phyloP scores from a whole-genome alignment of 192 early-diverging fungal species.

The Rhizophagus sp. region DNA sequence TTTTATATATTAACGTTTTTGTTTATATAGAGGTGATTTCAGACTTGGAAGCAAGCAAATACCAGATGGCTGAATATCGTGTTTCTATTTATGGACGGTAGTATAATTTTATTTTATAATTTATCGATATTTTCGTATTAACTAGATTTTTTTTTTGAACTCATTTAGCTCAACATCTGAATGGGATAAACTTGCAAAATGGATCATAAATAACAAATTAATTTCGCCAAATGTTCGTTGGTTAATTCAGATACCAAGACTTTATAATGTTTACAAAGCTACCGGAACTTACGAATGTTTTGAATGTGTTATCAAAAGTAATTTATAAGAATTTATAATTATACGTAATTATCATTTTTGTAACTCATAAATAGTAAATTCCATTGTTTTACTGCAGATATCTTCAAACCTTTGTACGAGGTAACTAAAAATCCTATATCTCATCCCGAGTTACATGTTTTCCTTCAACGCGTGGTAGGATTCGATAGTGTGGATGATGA shows the following conservation, averaged over 20 bases:
- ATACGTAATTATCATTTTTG: not conserved
- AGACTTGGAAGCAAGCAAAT: conserved; percentile 91
- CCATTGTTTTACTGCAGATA: conserved; percentile 45
- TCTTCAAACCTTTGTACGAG: conserved; percentile 90
- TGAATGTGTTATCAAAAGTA: conserved; percentile 75
- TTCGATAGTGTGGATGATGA: conserved; percentile 97
- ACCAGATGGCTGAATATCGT: conserved; percentile 94
- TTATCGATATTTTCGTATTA: not conserved
- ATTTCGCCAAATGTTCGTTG: conserved; percentile 93
- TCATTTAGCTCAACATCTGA: conserved; percentile 46
- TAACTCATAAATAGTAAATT: not conserved
- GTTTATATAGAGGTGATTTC: conserved; percentile 70
- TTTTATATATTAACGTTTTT: not conserved
- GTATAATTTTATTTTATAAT: conserved; percentile 25
- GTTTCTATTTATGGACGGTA: conserved; percentile 92
- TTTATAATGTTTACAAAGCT: conserved; percentile 86
- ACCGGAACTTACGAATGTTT: conserved; percentile 65
- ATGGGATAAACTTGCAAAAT: conserved; percentile 94
- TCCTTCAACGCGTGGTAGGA: conserved; percentile 91
- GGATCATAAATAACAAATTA: conserved; percentile 90
- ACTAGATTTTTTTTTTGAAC: not conserved
- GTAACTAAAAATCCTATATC: conserved; percentile 82
- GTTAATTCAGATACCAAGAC: conserved; percentile 90
- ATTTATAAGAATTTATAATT: conserved; percentile 23
- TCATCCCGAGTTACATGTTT: conserved; percentile 90